Percentiles rank a stretch among this genome's conserved stretches.
These are phyloP conservation scores for Populus tremula DNA, from an alignment of 345 rosid species.

Conservation along the genomic window DNA sequence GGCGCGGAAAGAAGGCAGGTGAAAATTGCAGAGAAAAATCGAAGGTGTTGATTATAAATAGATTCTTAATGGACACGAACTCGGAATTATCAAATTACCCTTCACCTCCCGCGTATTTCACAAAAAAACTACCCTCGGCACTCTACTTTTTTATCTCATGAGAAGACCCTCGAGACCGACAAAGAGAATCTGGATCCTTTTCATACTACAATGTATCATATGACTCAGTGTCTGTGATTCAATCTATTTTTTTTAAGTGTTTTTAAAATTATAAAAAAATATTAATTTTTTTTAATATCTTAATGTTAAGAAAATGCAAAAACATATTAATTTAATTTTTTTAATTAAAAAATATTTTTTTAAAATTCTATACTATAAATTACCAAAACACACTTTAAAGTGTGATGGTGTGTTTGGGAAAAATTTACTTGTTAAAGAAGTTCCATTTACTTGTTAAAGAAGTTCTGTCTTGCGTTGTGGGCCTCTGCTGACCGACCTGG, in stretches of 20 bases:
- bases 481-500: not conserved
- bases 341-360: too few relatives aligned
- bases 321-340: too few relatives aligned
- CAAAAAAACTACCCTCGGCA: not conserved
- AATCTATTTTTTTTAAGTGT: too few relatives aligned
- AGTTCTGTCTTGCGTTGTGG: not conserved
- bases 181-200: not conserved
- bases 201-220: not conserved
- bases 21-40: not conserved
- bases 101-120: not conserved
- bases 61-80: not conserved
- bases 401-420: not conserved
- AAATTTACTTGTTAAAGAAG: not conserved
- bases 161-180: not conserved
- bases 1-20: not conserved
- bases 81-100: not conserved
- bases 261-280: too few relatives aligned
- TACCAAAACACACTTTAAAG: not conserved
- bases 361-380: too few relatives aligned
- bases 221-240: not conserved
- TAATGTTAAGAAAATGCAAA: too few relatives aligned
- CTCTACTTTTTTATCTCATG: not conserved
- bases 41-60: not conserved
- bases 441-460: too few relatives aligned
- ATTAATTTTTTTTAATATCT: too few relatives aligned